Evolutionary conservation across 257 asterid genomes (phyloP).

Genomic region (Solanum paucissectum): DNA sequence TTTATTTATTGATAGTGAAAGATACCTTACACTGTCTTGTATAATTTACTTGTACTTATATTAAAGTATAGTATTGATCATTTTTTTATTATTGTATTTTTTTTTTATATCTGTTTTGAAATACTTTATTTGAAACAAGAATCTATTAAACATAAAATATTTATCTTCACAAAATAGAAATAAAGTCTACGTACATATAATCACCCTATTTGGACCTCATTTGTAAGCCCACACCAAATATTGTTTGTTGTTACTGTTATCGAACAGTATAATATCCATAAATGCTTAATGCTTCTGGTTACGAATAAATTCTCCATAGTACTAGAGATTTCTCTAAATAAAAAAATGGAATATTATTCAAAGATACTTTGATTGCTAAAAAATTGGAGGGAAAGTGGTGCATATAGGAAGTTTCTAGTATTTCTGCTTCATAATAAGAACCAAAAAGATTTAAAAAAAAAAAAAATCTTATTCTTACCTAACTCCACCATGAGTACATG

Average conservation of each 20-base stretch:
- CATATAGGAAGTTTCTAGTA: neutral
- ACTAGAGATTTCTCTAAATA: neutral
- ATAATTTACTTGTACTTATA: neutral
- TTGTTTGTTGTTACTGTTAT: neutral
- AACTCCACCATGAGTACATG: neutral
- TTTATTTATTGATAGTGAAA: neutral
- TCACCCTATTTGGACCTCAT: neutral
- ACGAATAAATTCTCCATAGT: neutral
- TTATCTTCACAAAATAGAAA: accelerated
- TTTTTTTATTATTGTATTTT: too few relatives aligned
- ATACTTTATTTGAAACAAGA: too few relatives aligned
- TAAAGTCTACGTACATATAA: accelerated
- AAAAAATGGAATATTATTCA: neutral
- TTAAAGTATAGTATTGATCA: too few relatives aligned
- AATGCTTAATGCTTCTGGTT: neutral
- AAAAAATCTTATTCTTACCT: neutral
- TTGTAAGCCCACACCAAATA: neutral
- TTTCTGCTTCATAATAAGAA: neutral
- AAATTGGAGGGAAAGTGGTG: neutral
- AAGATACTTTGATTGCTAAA: neutral
- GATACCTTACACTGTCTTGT: neutral
- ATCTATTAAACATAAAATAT: accelerated
- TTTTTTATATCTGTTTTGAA: too few relatives aligned
- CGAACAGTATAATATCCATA: neutral
- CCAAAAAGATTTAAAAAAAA: neutral